A percentile compares a stretch with the other conserved stretches of the same genome.
Conservation (phyloP, 441 rosid genomes). For the Pelargonium australe region DNA sequence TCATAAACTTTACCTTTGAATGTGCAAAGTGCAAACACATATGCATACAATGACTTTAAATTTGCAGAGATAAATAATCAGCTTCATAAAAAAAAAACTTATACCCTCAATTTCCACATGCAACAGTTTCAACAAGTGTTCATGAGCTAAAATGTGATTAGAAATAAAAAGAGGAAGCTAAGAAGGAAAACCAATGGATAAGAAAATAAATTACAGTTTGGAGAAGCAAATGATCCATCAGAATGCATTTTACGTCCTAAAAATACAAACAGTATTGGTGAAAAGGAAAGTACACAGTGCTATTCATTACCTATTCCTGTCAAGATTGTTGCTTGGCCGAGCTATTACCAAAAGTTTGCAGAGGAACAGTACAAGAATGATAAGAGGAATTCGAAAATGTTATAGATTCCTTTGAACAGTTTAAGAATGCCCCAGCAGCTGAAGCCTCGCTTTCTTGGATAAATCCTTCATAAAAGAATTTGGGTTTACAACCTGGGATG, state of each 20-base stretch:
- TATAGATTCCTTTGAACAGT: slow-evolving; percentile 16
- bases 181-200: neutral
- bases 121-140: no score
- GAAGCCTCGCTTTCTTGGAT: slow-evolving; percentile 7
- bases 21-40: no score
- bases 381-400: slow-evolving; percentile 1
- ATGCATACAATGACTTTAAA: no score
- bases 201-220: neutral
- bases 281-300: neutral
- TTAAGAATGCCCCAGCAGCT: slow-evolving; percentile 14
- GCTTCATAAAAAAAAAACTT: no score
- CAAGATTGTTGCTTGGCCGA: slow-evolving; percentile 15
- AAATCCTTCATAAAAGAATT: slow-evolving; percentile 19
- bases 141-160: neutral
- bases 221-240: neutral
- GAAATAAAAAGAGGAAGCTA: neutral
- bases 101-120: no score
- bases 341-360: slow-evolving; percentile 12
- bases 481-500: slow-evolving; percentile 8
- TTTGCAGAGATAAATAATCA: no score
- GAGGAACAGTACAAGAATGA: slow-evolving; percentile 14
- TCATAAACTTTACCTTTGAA: no score
- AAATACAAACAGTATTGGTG: neutral
- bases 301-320: slow-evolving; percentile 8
- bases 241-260: neutral